Evolutionary conservation across 768 basidiomycete genomes (phyloP).

Genomic region (Lactarius tabidus): DNA sequence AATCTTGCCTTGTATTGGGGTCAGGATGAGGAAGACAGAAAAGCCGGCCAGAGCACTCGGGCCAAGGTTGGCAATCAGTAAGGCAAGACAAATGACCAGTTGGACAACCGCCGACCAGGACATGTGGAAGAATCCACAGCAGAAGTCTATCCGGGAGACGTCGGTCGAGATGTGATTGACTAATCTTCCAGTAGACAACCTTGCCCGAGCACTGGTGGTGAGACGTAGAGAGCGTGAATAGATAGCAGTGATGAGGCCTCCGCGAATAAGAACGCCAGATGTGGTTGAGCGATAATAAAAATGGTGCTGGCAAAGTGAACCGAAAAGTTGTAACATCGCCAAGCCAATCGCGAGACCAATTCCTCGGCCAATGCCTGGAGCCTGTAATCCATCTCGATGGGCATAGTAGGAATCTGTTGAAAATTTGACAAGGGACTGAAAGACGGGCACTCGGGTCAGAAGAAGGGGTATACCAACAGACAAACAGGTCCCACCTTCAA

Average conservation of each 20-base stretch:
- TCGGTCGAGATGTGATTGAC: slow-evolving; percentile 94
- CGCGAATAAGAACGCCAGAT: slow-evolving; percentile 75
- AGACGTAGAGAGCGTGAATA: slow-evolving; percentile 75
- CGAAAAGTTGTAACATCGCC: slow-evolving; percentile 59
- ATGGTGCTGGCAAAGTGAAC: slow-evolving; percentile 69
- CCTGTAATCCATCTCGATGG: slow-evolving; percentile 26
- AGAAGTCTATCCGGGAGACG: slow-evolving; percentile 88
- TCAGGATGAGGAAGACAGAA: slow-evolving; percentile 61
- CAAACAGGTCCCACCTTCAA: slow-evolving; percentile 56
- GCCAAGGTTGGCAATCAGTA: slow-evolving; percentile 72
- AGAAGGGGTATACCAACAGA: neutral
- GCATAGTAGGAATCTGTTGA: slow-evolving; percentile 53
- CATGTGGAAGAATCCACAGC: slow-evolving; percentile 76
- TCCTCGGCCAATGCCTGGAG: slow-evolving; percentile 50
- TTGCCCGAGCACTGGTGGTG: slow-evolving; percentile 72
- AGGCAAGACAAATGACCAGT: slow-evolving; percentile 67
- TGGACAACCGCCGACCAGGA: slow-evolving; percentile 75
- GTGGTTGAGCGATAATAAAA: slow-evolving; percentile 77
- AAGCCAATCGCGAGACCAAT: slow-evolving; percentile 74
- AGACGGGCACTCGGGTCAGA: neutral
- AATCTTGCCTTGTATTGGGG: slow-evolving; percentile 65
- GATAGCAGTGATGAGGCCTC: slow-evolving; percentile 83
- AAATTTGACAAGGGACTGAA: slow-evolving; percentile 67
- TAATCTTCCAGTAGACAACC: slow-evolving; percentile 81
- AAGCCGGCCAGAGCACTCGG: slow-evolving; percentile 53